phyloP scores from a whole-genome alignment of 805 yeast genomes.

The Hanseniaspora clermontiae region DNA sequence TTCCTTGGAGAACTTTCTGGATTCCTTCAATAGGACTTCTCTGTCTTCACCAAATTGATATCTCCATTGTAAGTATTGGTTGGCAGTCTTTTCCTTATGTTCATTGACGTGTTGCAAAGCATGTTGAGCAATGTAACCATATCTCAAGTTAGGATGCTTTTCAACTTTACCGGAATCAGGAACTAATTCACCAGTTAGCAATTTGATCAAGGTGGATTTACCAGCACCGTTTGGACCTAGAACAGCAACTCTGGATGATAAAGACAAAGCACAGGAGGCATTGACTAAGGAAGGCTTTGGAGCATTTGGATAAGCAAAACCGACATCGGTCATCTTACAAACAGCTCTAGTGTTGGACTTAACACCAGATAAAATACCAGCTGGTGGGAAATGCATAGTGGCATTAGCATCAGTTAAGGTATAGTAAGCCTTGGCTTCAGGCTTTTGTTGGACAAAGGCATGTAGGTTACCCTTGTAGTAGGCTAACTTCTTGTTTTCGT shows the following conservation, averaged over 20 bases:
- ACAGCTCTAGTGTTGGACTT: conserved; percentile 89
- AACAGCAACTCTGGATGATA: conserved; percentile 94
- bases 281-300: conserved; percentile 63
- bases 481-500: conserved; percentile 86
- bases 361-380: conserved; percentile 95
- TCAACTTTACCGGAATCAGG: conserved; percentile 85
- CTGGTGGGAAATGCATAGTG: conserved; percentile 97
- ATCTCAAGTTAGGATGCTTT: conserved; percentile 95
- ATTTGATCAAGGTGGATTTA: conserved; percentile 86
- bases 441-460: conserved; percentile 79
- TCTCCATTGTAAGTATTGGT: conserved; percentile 97
- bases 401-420: conserved; percentile 85
- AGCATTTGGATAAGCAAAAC: conserved; percentile 84
- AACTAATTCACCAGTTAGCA: conserved; percentile 80
- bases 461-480: conserved; percentile 94
- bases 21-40: conserved; percentile 85
- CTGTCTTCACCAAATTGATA: conserved; percentile 96
- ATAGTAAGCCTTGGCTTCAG: conserved; percentile 93
- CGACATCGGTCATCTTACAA: conserved; percentile 72
- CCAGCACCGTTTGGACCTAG: conserved; percentile 99
- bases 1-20: conserved; percentile 70
- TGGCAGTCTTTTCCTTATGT: conserved; percentile 95
- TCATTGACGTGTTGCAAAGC: conserved; percentile 94
- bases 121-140: conserved; percentile 97
- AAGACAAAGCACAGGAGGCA: conserved; percentile 80